Evolutionary conservation across 1,284 basidiomycete genomes (phyloP).

Genomic region (Stereum hirsutum): DNA sequence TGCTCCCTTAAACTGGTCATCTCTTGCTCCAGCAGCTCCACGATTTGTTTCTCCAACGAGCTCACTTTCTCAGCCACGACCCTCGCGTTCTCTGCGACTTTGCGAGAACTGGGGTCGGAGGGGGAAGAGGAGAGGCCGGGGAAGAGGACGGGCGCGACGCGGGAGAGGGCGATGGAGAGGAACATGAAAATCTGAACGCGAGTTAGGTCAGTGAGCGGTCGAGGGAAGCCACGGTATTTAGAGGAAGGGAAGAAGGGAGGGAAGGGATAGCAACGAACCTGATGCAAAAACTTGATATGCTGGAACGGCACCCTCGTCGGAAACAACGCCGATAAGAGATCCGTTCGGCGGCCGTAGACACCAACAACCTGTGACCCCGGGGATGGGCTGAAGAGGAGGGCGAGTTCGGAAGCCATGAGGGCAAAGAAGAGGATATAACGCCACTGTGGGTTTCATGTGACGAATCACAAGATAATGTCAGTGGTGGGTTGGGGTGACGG

Average conservation of each 20-base stretch:
- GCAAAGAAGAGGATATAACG: constrained; percentile 59
- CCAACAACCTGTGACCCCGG: constrained; percentile 22
- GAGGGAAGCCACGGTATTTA: not conserved
- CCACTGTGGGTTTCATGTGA: constrained; percentile 44
- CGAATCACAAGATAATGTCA: too few species aligned
- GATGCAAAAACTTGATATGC: constrained; percentile 68
- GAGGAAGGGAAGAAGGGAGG: not conserved
- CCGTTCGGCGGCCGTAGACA: constrained; percentile 12
- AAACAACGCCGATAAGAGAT: constrained; percentile 42
- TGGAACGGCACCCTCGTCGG: constrained; percentile 63
- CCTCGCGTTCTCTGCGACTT: not conserved
- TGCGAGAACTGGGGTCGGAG: not conserved
- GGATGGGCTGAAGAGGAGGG: constrained; percentile 50
- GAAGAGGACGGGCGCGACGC: constrained; percentile 57
- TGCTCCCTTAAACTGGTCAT: not conserved
- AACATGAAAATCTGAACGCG: constrained; percentile 55
- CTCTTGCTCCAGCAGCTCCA: not conserved
- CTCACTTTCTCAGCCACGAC: constrained; percentile 1
- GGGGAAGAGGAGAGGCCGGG: constrained; percentile 19
- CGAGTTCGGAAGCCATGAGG: constrained; percentile 52
- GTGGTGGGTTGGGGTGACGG: too few species aligned
- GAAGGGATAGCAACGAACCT: constrained; percentile 4
- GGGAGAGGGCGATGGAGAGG: constrained; percentile 57
- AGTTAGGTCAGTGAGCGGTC: too few species aligned
- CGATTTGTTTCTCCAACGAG: not conserved